Evolutionary conservation across 805 yeast species (phyloP).

Genomic region (Teunomyces gatunensis): DNA sequence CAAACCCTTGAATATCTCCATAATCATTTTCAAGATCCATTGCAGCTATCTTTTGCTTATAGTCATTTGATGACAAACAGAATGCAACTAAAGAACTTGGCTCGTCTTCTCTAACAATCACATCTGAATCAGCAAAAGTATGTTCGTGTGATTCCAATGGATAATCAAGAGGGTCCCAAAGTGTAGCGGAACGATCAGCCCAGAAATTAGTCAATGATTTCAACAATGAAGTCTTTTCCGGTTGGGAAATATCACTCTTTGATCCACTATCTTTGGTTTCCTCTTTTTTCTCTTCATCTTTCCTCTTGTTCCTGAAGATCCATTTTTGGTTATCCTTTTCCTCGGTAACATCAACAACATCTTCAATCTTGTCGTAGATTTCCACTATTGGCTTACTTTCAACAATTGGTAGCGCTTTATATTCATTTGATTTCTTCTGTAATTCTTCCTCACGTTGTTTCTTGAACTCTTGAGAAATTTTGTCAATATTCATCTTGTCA

Average conservation of each 20-base stretch:
- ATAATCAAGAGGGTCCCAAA: conserved; percentile 90
- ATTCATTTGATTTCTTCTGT: conserved; percentile 54
- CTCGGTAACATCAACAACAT: conserved; percentile 64
- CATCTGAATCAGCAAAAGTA: conserved; percentile 89
- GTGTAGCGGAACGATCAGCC: conserved; percentile 95
- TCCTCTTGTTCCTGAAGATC: conserved; percentile 1
- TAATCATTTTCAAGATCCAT: conserved; percentile 24
- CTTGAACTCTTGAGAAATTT: conserved; percentile 80
- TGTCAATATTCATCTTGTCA: conserved; percentile 76
- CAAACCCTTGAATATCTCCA: conserved; percentile 13
- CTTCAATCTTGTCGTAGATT: conserved; percentile 81
- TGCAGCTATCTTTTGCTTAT: conserved; percentile 57
- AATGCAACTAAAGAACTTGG: conserved; percentile 94
- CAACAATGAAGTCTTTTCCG: conserved; percentile 74
- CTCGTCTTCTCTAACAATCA: conserved; percentile 92
- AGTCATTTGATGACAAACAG: conserved; percentile 83
- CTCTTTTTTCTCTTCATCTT: background rate
- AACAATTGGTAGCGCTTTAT: conserved; percentile 67
- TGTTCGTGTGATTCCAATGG: conserved; percentile 83
- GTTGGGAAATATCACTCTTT: conserved; percentile 34
- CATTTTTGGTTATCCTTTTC: conserved; percentile 10
- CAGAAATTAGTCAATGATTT: conserved; percentile 86
- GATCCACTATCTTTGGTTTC: conserved; percentile 5
- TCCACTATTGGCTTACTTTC: conserved; percentile 86
- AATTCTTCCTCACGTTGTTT: conserved; percentile 81